A percentile compares a stretch with the other conserved stretches of the same genome.
phyloP scores from a whole-genome alignment of 2,329 filamentous ascomycete genomes.

The Sclerotinia trifoliorum region DNA sequence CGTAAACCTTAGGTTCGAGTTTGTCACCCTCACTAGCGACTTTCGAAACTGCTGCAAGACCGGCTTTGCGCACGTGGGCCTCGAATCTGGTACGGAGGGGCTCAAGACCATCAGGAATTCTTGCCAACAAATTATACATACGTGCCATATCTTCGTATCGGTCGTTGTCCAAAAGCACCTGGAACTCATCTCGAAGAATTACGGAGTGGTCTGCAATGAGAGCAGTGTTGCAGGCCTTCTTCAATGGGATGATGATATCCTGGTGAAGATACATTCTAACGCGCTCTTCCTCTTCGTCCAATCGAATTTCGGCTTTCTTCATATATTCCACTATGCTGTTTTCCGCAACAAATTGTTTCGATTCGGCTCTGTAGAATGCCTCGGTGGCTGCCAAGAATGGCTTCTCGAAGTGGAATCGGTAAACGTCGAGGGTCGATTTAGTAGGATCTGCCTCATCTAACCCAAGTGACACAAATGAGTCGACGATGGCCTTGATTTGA shows the following conservation, averaged over 20 bases:
- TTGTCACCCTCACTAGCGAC: slow-evolving; percentile 84
- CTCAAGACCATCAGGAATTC: slow-evolving; percentile 88
- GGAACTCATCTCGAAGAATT: slow-evolving; percentile 92
- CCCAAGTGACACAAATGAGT: slow-evolving; percentile 93
- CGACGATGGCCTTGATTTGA: slow-evolving; percentile 95
- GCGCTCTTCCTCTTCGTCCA: slow-evolving; percentile 91
- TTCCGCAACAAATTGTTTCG: slow-evolving; percentile 89
- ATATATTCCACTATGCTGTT: slow-evolving; percentile 99
- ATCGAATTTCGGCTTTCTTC: slow-evolving; percentile 92
- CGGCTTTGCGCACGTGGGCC: slow-evolving; percentile 86
- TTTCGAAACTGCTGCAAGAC: slow-evolving; percentile 84
- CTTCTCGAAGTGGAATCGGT: slow-evolving; percentile 86
- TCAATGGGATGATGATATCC: slow-evolving; percentile 81
- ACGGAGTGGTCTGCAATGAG: slow-evolving; percentile 84
- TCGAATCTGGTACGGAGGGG: slow-evolving; percentile 86
- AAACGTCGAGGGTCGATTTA: slow-evolving; percentile 94
- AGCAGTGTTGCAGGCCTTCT: slow-evolving; percentile 83
- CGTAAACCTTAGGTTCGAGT: slow-evolving; percentile 94
- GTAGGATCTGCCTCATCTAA: slow-evolving; percentile 89
- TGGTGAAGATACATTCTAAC: slow-evolving; percentile 88
- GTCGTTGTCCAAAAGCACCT: slow-evolving; percentile 88
- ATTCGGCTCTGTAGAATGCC: slow-evolving; percentile 86
- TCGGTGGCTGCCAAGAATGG: slow-evolving; percentile 86
- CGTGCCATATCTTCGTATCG: slow-evolving; percentile 92
- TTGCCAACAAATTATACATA: slow-evolving; percentile 89